Evolutionary conservation across 306 rosid genomes (phyloP).

Genomic region (Herpetospermum pedunculosum): DNA sequence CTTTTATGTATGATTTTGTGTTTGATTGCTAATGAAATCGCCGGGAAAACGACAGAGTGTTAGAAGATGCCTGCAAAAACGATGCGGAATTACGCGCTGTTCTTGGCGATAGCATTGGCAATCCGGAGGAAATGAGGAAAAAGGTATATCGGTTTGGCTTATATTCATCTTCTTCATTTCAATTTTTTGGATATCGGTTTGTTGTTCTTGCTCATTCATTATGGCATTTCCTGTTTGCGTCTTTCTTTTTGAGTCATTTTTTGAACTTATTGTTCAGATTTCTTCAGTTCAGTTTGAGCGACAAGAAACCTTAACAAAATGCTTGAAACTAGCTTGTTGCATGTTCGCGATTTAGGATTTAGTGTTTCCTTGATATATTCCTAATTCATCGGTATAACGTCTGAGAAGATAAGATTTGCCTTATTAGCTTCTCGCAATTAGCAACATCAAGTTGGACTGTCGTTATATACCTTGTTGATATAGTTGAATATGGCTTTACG

Average conservation of each 20-base stretch:
- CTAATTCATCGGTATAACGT: background rate
- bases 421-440: background rate
- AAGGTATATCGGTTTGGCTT: slow-evolving; percentile 19
- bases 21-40: background rate
- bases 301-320: background rate
- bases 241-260: background rate
- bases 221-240: background rate
- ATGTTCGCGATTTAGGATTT: background rate
- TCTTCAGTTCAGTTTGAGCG: background rate
- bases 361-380: background rate
- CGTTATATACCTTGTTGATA: background rate
- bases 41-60: slow-evolving; percentile 27
- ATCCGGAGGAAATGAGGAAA: slow-evolving; percentile 79
- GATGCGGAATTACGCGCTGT: slow-evolving; percentile 71
- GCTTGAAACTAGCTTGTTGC: background rate
- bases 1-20: background rate
- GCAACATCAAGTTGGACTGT: background rate
- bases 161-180: background rate
- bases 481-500: background rate
- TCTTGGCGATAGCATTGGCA: slow-evolving; percentile 83
- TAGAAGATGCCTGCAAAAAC: slow-evolving; percentile 74
- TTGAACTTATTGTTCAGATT: background rate
- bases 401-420: background rate
- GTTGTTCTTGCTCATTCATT: background rate
- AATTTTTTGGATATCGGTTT: background rate